These are phyloP conservation scores for Mucor saturninus DNA, from an alignment of 371 early-diverging fungal species.

Conservation along the genomic window DNA sequence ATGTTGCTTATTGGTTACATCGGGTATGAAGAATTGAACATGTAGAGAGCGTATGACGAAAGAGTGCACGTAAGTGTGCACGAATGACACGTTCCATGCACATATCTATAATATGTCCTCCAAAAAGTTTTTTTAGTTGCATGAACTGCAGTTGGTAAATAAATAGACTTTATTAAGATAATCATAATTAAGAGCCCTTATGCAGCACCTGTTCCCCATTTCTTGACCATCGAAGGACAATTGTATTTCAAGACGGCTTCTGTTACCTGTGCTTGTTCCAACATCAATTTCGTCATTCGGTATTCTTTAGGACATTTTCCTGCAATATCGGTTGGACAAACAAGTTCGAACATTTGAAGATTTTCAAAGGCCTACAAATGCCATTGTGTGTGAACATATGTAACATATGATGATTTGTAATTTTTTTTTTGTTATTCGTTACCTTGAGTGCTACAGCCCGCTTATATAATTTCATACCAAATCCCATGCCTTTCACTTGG, in stretches of 20 bases:
- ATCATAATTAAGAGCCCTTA: background rate
- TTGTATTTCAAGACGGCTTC: conserved; percentile 65
- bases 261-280: conserved; percentile 74
- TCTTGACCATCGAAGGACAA: conserved; percentile 58
- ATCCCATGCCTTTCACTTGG: conserved; percentile 58
- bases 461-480: conserved; percentile 75
- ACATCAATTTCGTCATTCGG: conserved; percentile 78
- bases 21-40: too few species aligned
- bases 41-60: too few species aligned
- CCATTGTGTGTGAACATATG: background rate
- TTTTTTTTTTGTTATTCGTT: conserved; percentile 10
- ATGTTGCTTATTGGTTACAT: too few species aligned
- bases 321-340: conserved; percentile 62
- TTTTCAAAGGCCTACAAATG: conserved; percentile 72
- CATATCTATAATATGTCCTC: too few species aligned
- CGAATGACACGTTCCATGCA: too few species aligned
- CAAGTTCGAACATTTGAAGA: conserved; percentile 71
- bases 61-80: too few species aligned
- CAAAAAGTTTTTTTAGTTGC: too few species aligned
- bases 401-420: background rate
- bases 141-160: too few species aligned
- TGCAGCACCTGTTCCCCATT: conserved; percentile 47
- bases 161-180: too few species aligned
- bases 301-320: conserved; percentile 83
- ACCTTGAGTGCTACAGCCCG: conserved; percentile 85